phyloP scores from a whole-genome alignment of 2,329 filamentous ascomycete species.

The Penicillium sp. region DNA sequence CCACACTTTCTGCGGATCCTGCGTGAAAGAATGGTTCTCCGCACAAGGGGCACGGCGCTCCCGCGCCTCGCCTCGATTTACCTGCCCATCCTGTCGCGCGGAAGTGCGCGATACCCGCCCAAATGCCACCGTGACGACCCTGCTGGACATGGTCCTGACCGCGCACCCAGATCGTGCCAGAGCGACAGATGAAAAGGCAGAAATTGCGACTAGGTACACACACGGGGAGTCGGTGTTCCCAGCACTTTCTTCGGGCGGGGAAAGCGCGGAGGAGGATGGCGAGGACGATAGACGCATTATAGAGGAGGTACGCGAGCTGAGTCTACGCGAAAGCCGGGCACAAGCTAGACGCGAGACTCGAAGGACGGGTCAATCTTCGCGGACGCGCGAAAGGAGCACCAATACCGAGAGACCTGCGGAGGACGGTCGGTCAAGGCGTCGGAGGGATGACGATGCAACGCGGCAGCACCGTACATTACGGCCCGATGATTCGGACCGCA shows the following conservation, averaged over 20 bases:
- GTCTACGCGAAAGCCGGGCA: constrained; percentile 53
- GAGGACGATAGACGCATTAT: constrained; percentile 68
- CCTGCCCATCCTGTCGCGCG: constrained; percentile 89
- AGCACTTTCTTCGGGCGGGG: constrained; percentile 45
- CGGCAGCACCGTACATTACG: constrained; percentile 23
- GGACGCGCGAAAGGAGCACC: constrained; percentile 33
- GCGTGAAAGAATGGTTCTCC: constrained; percentile 92
- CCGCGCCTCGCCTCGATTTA: constrained; percentile 60
- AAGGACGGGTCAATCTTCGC: constrained; percentile 24
- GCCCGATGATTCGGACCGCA: constrained; percentile 31
- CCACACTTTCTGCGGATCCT: constrained; percentile 94
- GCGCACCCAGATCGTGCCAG: constrained; percentile 75
- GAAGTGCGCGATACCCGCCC: constrained; percentile 80
- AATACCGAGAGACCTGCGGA: constrained; percentile 41
- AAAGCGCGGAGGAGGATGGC: constrained; percentile 40
- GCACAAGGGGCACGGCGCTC: constrained; percentile 65
- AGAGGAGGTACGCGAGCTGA: constrained; percentile 69
- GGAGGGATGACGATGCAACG: constrained; percentile 33
- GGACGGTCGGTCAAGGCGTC: constrained; percentile 38
- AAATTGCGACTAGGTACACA: constrained; percentile 72
- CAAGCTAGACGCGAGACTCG: constrained; percentile 29
- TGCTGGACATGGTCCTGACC: constrained; percentile 82
- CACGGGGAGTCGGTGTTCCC: constrained; percentile 80
- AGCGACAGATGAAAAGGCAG: constrained; percentile 68
- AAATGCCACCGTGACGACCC: constrained; percentile 84